Evolutionary conservation across 2,329 filamentous ascomycete species (phyloP), one percentile per base, ranked within the genome.

Genomic region (Colletotrichum musicola): DNA sequence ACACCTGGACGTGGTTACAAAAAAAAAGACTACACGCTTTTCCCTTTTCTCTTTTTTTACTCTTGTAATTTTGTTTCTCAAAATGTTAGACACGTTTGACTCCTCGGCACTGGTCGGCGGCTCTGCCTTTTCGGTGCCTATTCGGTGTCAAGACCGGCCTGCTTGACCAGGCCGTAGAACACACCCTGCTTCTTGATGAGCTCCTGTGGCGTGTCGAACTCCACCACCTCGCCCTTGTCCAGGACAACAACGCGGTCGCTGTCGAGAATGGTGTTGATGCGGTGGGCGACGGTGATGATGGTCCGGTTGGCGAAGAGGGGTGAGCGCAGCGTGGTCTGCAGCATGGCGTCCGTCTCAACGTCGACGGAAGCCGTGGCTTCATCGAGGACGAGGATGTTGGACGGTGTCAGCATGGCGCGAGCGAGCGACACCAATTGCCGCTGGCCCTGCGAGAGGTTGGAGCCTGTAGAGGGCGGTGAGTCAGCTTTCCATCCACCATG

Each of bases 241-340:
- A 99, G 88, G 57, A 99, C 96, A 42, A 99, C 91, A 71, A 99
- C 96, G 58, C 95, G 90, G 82, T 99, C 95, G 70, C 87, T 89
- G 78, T 92, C 90, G 35, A 99, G 87, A 75, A 99, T 98, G 12
- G 96, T 99, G 83, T 98, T 98, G 83, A 99, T 97, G 63, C 96
- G 91, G 83, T 99, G 96, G 27, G 96, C 96, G 75, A 99, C 97
- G 1, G 96, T 99, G 80, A 99, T 97, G 80, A 99, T 98, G 44
- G 96, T 99, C 62, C 94, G 90, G 80, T 98, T 94, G 70, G 91
- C 87, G 82, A 99, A 99, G 16, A 91, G 79, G 22, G 88, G 86
- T 42, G 87, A 87, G 40, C 89, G 86, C 63, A 91, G 82, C 27
- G 90, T 92, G 55, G 81, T 81, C 81, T 92, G 90, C 62, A 92